These are phyloP conservation scores for Vaccinium myrtillus DNA, from an alignment of 148 eudicot species.

Conservation along the genomic window DNA sequence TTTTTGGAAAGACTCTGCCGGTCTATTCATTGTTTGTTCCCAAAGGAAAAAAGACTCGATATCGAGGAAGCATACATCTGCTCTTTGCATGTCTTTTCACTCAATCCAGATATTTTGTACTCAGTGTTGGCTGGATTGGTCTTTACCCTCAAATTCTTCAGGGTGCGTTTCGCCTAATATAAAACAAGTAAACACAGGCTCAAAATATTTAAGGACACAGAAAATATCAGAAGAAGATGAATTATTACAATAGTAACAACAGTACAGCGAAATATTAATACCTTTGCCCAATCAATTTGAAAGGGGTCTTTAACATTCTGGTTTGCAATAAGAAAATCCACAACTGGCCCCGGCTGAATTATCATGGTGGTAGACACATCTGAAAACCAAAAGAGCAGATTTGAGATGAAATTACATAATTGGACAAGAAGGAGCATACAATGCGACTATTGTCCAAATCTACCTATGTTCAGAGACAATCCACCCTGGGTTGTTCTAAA, in stretches of 20 bases:
- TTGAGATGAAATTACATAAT: neutral
- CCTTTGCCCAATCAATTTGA: slow-evolving; percentile 83
- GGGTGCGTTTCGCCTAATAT: slow-evolving; percentile 70
- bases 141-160: slow-evolving; percentile 80
- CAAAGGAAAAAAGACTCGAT: neutral
- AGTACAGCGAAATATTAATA: slow-evolving; percentile 2
- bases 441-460: neutral
- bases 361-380: slow-evolving; percentile 98
- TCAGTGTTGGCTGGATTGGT: slow-evolving; percentile 75
- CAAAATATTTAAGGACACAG: neutral
- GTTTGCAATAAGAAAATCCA: slow-evolving; percentile 71
- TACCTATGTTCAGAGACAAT: slow-evolving; percentile 85
- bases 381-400: slow-evolving; percentile 21
- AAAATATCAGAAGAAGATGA: neutral
- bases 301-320: slow-evolving; percentile 83
- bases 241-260: neutral
- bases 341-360: slow-evolving; percentile 86
- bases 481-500: slow-evolving; percentile 89
- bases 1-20: neutral
- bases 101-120: slow-evolving; percentile 75
- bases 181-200: neutral
- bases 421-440: neutral
- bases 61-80: slow-evolving; percentile 46
- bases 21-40: neutral
- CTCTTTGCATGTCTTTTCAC: slow-evolving; percentile 67